Evolutionary conservation across 2,329 filamentous ascomycete genomes (phyloP).

Genomic region (Aspergillus sojae): DNA sequence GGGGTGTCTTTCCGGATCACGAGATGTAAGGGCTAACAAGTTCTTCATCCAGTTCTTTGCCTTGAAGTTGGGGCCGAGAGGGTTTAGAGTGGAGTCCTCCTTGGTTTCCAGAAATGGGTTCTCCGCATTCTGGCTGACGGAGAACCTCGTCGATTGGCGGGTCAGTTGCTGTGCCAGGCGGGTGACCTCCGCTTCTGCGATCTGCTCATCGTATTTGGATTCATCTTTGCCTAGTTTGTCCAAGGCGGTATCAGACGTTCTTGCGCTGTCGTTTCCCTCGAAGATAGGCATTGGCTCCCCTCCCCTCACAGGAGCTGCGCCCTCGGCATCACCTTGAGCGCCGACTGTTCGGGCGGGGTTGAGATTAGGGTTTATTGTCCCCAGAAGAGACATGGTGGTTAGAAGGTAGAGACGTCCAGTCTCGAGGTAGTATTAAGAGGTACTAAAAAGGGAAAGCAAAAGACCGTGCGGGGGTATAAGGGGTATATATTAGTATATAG

Average conservation of each 20-base stretch:
- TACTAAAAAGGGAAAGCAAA: slow-evolving; percentile 7
- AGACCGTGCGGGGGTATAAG: slow-evolving; percentile 4
- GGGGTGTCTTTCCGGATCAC: slow-evolving; percentile 56
- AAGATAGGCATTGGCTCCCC: slow-evolving; percentile 17
- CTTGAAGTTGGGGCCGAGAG: slow-evolving; percentile 47
- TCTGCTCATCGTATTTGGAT: slow-evolving; percentile 26
- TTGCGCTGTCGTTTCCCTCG: slow-evolving; percentile 24
- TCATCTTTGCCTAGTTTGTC: slow-evolving; percentile 20
- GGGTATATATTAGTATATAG: slow-evolving; percentile 10
- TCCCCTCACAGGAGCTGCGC: slow-evolving; percentile 3
- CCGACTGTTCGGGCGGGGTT: slow-evolving; percentile 20
- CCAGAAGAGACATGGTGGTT: slow-evolving; percentile 37
- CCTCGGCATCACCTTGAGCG: slow-evolving; percentile 17
- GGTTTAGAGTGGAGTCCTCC: slow-evolving; percentile 47
- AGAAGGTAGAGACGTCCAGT: slow-evolving; percentile 16
- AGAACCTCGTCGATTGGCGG: slow-evolving; percentile 38
- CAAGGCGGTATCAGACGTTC: slow-evolving; percentile 31
- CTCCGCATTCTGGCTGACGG: slow-evolving; percentile 26
- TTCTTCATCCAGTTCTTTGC: slow-evolving; percentile 52
- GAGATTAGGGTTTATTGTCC: slow-evolving; percentile 36
- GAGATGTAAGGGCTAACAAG: slow-evolving; percentile 48
- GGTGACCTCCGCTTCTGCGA: slow-evolving; percentile 33
- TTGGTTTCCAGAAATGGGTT: slow-evolving; percentile 40
- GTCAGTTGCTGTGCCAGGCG: slow-evolving; percentile 39
- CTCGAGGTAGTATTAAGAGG: slow-evolving; percentile 13